These are phyloP conservation scores for Leucogyrophana mollusca DNA, from an alignment of 768 basidiomycete species.

Conservation along the genomic window DNA sequence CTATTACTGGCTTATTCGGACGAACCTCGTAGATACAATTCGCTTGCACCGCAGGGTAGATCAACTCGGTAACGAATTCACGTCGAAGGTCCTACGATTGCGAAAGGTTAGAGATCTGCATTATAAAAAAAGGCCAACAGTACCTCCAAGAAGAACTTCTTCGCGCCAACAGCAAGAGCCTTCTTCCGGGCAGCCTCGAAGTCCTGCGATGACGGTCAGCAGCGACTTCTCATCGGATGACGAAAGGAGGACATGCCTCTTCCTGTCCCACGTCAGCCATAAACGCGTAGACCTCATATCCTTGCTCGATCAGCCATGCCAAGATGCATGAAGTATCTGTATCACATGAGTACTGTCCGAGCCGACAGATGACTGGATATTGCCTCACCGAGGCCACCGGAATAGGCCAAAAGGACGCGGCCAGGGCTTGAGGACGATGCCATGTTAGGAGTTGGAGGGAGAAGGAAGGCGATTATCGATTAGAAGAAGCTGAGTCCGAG, in stretches of 20 bases:
- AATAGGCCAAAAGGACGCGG: slow-evolving; percentile 96
- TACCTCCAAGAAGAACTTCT: slow-evolving; percentile 92
- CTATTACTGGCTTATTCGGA: slow-evolving; percentile 8
- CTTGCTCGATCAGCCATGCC: slow-evolving; percentile 97
- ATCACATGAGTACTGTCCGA: slow-evolving; percentile 3
- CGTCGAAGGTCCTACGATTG: slow-evolving; percentile 79
- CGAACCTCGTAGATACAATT: slow-evolving; percentile 97
- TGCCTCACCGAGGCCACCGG: slow-evolving; percentile 89
- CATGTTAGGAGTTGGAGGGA: no score
- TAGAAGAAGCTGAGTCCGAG: no score
- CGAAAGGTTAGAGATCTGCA: not conserved
- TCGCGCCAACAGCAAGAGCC: slow-evolving; percentile 89
- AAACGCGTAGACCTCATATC: slow-evolving; percentile 96
- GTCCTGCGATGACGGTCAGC: slow-evolving; percentile 52
- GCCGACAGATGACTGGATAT: not conserved
- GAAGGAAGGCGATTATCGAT: no score
- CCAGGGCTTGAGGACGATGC: slow-evolving; percentile 44
- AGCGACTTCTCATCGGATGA: not conserved
- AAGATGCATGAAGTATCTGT: slow-evolving; percentile 98
- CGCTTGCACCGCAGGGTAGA: slow-evolving; percentile 97
- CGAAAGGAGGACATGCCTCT: slow-evolving; percentile 48
- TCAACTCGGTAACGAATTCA: slow-evolving; percentile 94
- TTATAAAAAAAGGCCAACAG: not conserved
- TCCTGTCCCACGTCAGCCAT: slow-evolving; percentile 96
- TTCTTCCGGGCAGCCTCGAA: slow-evolving; percentile 90